These are phyloP conservation scores for Aspergillus alliaceus DNA, from an alignment of 2,329 filamentous ascomycete genomes.

Conservation along the genomic window DNA sequence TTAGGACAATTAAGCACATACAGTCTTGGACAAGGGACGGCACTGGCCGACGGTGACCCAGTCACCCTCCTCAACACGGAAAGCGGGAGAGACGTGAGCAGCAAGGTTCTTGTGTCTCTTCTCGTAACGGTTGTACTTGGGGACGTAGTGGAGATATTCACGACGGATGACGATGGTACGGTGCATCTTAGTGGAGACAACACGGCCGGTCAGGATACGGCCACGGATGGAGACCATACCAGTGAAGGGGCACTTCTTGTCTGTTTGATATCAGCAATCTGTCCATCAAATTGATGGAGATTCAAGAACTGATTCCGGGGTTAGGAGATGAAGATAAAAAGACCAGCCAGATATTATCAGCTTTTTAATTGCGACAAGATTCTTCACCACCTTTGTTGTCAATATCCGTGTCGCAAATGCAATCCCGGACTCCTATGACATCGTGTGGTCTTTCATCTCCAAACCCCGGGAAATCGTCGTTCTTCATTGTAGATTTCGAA, in stretches of 20 bases:
- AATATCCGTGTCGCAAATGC: not conserved
- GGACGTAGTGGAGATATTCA: slow-evolving; percentile 99
- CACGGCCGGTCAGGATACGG: slow-evolving; percentile 98
- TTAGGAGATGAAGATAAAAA: slow-evolving; percentile 15
- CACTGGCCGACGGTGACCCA: slow-evolving; percentile 99
- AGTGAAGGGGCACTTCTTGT: slow-evolving; percentile 99
- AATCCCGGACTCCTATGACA: not conserved
- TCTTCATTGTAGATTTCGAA: slow-evolving; percentile 18
- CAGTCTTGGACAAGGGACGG: slow-evolving; percentile 98
- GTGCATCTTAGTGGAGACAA: slow-evolving; percentile 99
- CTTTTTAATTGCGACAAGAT: not conserved
- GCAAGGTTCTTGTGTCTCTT: slow-evolving; percentile 99
- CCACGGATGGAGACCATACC: slow-evolving; percentile 99
- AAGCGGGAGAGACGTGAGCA: slow-evolving; percentile 97
- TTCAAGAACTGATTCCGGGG: slow-evolving; percentile 4
- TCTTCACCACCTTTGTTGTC: not conserved
- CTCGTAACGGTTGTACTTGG: slow-evolving; percentile 99
- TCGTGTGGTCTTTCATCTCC: slow-evolving; percentile 14
- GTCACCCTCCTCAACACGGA: slow-evolving; percentile 99
- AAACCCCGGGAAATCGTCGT: slow-evolving; percentile 11
- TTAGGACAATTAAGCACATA: slow-evolving; percentile 57
- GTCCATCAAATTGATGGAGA: slow-evolving; percentile 8
- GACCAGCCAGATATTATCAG: not conserved
- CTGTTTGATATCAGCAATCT: slow-evolving; percentile 51
- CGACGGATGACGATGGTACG: slow-evolving; percentile 98